Conservation (phyloP, 148 eudicot genomes). For the Vaccinium macrocarpon region DNA sequence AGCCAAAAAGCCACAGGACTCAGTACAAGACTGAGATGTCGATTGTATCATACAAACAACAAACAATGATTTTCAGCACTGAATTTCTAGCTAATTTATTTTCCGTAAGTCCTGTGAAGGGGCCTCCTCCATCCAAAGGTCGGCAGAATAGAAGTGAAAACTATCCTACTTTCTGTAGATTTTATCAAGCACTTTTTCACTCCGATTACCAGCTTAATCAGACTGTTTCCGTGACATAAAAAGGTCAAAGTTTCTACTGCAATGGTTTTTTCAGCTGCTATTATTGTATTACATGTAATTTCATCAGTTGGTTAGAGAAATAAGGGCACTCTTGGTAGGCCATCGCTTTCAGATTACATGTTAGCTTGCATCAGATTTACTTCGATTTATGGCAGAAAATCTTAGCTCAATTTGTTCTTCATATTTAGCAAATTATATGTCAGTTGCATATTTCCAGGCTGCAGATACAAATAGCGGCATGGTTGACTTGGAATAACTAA, state of each 20-base stretch:
- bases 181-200: too few species aligned
- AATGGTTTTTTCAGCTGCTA: background rate
- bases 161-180: background rate
- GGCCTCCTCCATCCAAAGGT: background rate
- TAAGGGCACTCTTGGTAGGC: background rate
- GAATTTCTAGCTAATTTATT: background rate
- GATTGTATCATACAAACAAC: background rate
- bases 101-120: background rate
- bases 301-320: background rate
- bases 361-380: background rate
- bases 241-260: background rate
- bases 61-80: background rate
- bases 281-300: background rate
- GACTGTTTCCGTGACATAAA: too few species aligned
- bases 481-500: background rate
- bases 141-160: background rate
- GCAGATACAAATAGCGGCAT: background rate
- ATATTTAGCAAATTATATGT: background rate
- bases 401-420: background rate
- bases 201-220: too few species aligned
- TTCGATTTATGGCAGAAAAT: background rate
- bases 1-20: slow-evolving; percentile 9
- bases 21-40: background rate
- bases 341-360: background rate
- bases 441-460: background rate